A percentile compares a stretch with the other conserved stretches of the same genome.
These are phyloP conservation scores for Mycena filopes DNA, from an alignment of 768 basidiomycete species.

Conservation along the genomic window DNA sequence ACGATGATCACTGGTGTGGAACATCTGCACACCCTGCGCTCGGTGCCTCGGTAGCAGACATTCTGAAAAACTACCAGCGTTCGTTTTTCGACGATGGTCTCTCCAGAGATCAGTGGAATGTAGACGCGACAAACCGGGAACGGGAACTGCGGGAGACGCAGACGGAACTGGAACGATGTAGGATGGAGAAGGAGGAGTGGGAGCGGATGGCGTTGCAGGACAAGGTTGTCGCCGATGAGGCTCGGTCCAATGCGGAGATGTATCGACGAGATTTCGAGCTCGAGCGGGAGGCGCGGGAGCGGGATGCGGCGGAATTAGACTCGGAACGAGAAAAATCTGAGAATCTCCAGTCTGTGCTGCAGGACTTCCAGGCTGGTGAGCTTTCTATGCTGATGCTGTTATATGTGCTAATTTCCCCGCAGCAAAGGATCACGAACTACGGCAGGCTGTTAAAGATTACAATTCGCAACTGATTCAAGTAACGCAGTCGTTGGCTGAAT, in stretches of 20 bases:
- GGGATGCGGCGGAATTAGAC: constrained; percentile 67
- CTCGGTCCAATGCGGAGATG: constrained; percentile 63
- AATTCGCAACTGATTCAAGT: constrained; percentile 76
- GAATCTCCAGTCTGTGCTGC: constrained; percentile 92
- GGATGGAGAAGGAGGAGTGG: constrained; percentile 80
- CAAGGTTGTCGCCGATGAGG: constrained; percentile 76
- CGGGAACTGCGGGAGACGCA: constrained; percentile 84
- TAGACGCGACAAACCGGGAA: constrained; percentile 58
- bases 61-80: no score
- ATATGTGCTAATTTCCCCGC: constrained; percentile 25
- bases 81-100: no score
- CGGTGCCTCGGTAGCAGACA: no score
- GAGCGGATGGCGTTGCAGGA: constrained; percentile 66
- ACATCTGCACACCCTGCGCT: no score
- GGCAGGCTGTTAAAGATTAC: constrained; percentile 84
- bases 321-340: constrained; percentile 76
- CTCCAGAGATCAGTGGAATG: no score
- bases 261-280: constrained; percentile 75
- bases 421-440: constrained; percentile 95
- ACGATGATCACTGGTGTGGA: no score
- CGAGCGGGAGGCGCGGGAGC: constrained; percentile 67
- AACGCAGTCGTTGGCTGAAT: constrained; percentile 88
- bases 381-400: constrained; percentile 20
- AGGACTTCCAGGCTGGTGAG: constrained; percentile 94
- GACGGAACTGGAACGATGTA: constrained; percentile 87